phyloP scores from a whole-genome alignment of 805 yeast genomes.

The Tetrapisispora namnaoensis region DNA sequence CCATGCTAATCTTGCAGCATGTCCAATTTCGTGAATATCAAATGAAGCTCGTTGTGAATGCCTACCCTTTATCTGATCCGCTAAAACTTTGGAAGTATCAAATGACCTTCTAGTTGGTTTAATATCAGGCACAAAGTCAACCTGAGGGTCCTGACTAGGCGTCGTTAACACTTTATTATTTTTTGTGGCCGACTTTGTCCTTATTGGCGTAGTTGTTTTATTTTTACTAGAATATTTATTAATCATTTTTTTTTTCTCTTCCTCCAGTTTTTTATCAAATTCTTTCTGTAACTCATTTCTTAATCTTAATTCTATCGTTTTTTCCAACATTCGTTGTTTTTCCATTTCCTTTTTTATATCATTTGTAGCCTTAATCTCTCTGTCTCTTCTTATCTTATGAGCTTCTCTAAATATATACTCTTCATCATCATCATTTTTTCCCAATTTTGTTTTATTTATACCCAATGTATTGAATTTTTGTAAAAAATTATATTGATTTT shows the following conservation, averaged over 20 bases:
- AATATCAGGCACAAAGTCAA: conserved; percentile 2
- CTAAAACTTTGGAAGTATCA: conserved; percentile 4
- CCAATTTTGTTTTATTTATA: conserved; percentile 4
- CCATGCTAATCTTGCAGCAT: conserved; percentile 21
- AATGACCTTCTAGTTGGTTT: conserved; percentile 3
- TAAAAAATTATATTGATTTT: conserved; percentile 3
- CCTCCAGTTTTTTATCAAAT: conserved; percentile 7
- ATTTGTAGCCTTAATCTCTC: conserved; percentile 9
- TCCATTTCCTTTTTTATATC: conserved; percentile 6
- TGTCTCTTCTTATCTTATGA: conserved; percentile 13
- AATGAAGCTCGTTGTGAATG: background rate
- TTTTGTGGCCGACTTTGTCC: background rate
- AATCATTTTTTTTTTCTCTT: conserved; percentile 4
- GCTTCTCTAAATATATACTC: conserved; percentile 16
- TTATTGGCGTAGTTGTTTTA: background rate
- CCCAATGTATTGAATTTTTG: conserved; percentile 5
- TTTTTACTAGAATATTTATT: background rate
- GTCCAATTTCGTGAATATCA: conserved; percentile 8
- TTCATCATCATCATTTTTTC: conserved; percentile 16
- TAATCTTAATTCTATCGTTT: conserved; percentile 18
- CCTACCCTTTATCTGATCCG: conserved; percentile 1
- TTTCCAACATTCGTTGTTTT: conserved; percentile 13
- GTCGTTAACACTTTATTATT: background rate
- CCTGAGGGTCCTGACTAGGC: background rate
- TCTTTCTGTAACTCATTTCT: conserved; percentile 14